A percentile compares a stretch with the other conserved stretches of the same genome.
phyloP scores from a whole-genome alignment of 228 moss, liverwort and hornwort species.

The Sphagnum fallax region DNA sequence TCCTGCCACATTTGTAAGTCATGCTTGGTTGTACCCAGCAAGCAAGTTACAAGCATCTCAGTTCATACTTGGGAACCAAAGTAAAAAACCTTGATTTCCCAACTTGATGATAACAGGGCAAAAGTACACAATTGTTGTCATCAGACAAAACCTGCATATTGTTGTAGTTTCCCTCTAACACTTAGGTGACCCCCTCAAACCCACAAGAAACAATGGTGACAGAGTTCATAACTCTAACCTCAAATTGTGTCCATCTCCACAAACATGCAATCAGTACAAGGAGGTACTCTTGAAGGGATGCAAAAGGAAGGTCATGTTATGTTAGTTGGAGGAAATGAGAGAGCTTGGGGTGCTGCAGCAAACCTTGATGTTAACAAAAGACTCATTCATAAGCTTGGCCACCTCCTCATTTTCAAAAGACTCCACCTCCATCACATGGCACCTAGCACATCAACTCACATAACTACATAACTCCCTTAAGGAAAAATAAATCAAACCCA shows the following conservation, averaged over 20 bases:
- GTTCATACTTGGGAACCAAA: neutral
- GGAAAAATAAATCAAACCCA: neutral
- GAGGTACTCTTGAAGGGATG: too few species aligned
- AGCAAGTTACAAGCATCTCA: neutral
- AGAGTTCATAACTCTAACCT: too few species aligned
- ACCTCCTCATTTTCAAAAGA: conserved; percentile 92
- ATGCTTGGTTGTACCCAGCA: neutral
- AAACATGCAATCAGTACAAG: too few species aligned
- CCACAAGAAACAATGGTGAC: too few species aligned
- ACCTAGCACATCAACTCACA: conserved; percentile 34
- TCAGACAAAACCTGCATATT: neutral
- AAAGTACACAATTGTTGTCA: neutral
- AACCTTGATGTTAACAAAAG: conserved; percentile 93
- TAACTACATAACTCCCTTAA: neutral
- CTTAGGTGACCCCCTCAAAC: too few species aligned
- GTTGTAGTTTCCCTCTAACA: too few species aligned
- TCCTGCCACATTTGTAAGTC: neutral
- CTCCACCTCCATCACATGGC: conserved; percentile 99
- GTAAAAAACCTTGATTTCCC: too few species aligned
- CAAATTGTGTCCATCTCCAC: too few species aligned
- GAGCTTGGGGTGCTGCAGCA: neutral
- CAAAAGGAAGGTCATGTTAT: too few species aligned
- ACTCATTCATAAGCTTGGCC: conserved; percentile 93
- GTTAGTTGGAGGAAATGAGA: neutral
- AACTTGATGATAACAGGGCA: neutral